These are phyloP conservation scores for Penicillium riverlandense DNA, from an alignment of 495 filamentous ascomycete species.

Conservation along the genomic window DNA sequence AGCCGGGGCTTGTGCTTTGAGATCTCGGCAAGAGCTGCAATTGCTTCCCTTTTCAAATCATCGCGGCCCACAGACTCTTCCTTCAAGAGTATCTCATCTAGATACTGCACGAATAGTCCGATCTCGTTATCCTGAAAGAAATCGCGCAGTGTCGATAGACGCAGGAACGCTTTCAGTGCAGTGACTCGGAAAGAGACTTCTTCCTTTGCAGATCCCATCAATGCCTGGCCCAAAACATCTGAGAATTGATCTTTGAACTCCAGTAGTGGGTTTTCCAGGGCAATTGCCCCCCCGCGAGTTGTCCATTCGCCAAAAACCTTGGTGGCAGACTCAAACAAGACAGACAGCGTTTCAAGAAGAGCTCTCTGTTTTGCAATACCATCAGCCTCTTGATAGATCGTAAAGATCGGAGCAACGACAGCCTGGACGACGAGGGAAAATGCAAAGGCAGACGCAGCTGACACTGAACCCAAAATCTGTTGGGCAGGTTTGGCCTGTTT, in stretches of 20 bases:
- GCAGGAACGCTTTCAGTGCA: slow-evolving; percentile 52
- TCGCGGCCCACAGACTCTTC: slow-evolving; percentile 50
- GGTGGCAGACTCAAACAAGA: slow-evolving; percentile 50
- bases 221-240: slow-evolving; percentile 51
- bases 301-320: slow-evolving; percentile 53
- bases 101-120: slow-evolving; percentile 55
- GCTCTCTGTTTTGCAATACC: slow-evolving; percentile 61
- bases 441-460: slow-evolving; percentile 46
- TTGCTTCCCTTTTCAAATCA: slow-evolving; percentile 56
- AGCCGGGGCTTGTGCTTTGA: slow-evolving; percentile 59
- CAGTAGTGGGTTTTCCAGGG: slow-evolving; percentile 43
- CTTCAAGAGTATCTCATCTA: slow-evolving; percentile 58
- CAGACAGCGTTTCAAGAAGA: slow-evolving; percentile 55
- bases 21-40: slow-evolving; percentile 54
- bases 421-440: slow-evolving; percentile 49
- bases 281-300: slow-evolving; percentile 24
- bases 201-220: slow-evolving; percentile 54
- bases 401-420: slow-evolving; percentile 52
- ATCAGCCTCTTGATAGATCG: slow-evolving; percentile 57
- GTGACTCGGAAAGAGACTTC: slow-evolving; percentile 60
- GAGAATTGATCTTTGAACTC: slow-evolving; percentile 57
- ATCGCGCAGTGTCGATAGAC: slow-evolving; percentile 46
- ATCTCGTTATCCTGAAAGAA: slow-evolving; percentile 60
- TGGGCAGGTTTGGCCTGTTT: slow-evolving; percentile 67
- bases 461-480: slow-evolving; percentile 51